Evolutionary conservation across 106 monocot genomes (phyloP).

Genomic region (Allium cepa): DNA sequence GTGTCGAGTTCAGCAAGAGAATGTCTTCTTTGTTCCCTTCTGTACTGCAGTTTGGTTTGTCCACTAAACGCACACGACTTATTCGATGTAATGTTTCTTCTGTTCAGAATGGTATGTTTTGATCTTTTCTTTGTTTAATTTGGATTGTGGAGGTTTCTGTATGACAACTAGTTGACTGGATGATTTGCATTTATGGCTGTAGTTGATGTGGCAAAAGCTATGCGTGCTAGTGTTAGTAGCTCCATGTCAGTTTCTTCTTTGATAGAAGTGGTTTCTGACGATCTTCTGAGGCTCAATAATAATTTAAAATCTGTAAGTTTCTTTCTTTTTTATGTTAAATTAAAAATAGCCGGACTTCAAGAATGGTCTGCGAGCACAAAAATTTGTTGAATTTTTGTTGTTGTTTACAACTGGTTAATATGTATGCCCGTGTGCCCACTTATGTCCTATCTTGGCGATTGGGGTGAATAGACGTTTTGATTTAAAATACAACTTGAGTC

Average conservation of each 20-base stretch:
- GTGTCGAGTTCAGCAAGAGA: too few species aligned
- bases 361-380: neutral
- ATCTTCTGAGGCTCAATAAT: slow-evolving; percentile 54
- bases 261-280: slow-evolving; percentile 50
- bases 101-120: too few species aligned
- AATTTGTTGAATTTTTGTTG: neutral
- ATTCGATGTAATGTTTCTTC: too few species aligned
- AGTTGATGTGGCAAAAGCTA: neutral
- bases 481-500: neutral
- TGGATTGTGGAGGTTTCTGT: too few species aligned
- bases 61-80: too few species aligned
- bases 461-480: neutral
- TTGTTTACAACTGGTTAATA: neutral
- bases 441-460: too few species aligned
- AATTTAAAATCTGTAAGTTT: slow-evolving; percentile 76
- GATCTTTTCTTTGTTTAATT: too few species aligned
- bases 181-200: too few species aligned
- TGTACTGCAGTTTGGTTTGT: too few species aligned
- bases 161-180: too few species aligned
- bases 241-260: slow-evolving; percentile 43
- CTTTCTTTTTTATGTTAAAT: slow-evolving; percentile 2
- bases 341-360: neutral
- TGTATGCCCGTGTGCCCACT: neutral
- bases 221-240: neutral
- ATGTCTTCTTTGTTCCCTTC: too few species aligned